These are phyloP conservation scores for Galerina marginata DNA, from an alignment of 768 basidiomycete species.

Conservation along the genomic window DNA sequence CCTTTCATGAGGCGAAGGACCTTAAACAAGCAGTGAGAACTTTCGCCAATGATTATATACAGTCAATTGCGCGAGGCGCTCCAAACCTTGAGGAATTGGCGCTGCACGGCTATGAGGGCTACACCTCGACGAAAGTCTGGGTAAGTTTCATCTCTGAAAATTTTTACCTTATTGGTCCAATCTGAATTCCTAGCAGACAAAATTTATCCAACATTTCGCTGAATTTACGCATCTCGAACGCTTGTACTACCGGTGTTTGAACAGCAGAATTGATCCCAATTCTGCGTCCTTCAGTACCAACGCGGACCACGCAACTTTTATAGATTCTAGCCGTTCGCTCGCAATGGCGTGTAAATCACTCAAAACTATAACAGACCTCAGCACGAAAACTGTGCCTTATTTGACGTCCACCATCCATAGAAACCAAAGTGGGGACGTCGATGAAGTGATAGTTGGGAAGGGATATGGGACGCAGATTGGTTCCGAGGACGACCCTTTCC, in stretches of 20 bases:
- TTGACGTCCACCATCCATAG: background rate
- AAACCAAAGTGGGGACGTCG: background rate
- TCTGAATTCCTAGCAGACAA: background rate
- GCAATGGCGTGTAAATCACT: background rate
- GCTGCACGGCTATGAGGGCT: background rate
- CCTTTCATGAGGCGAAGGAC: background rate
- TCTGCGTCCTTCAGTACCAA: background rate
- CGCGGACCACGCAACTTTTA: too few relatives aligned
- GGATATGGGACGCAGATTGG: background rate
- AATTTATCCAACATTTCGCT: background rate
- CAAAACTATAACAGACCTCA: background rate
- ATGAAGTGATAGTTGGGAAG: background rate
- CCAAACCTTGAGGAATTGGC: constrained; percentile 9
- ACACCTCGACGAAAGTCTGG: background rate
- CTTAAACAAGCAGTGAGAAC: background rate
- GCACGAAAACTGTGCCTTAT: background rate
- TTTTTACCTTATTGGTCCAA: background rate
- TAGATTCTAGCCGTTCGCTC: background rate
- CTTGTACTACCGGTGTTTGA: background rate
- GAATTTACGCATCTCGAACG: background rate
- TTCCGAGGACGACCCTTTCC: background rate
- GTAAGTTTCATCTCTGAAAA: background rate
- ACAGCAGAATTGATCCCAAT: background rate
- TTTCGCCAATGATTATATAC: constrained; percentile 1
- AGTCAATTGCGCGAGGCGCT: constrained; percentile 6